A percentile compares a stretch with the other conserved stretches of the same genome.
Evolutionary conservation across 805 yeast species (phyloP).

Genomic region (Spathaspora arborariae): DNA sequence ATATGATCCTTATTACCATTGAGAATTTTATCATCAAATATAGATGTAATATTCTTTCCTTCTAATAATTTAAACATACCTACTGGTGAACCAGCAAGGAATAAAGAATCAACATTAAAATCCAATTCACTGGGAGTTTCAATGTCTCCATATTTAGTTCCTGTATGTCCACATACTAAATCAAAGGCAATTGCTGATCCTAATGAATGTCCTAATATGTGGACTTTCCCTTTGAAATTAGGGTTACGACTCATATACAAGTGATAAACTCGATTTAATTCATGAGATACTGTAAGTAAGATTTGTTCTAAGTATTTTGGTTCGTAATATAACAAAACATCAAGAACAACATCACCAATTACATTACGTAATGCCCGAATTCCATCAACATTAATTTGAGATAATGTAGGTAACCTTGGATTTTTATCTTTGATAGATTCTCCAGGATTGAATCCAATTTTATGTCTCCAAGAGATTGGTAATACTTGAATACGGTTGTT

Average conservation of each 20-base stretch:
- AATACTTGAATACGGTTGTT: slow-evolving; percentile 75
- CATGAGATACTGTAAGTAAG: slow-evolving; percentile 53
- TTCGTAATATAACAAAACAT: slow-evolving; percentile 76
- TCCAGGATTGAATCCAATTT: slow-evolving; percentile 57
- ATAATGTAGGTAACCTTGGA: slow-evolving; percentile 54
- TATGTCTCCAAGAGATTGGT: slow-evolving; percentile 91
- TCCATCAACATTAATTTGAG: slow-evolving; percentile 74
- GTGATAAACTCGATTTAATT: slow-evolving; percentile 60
- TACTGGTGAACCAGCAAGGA: slow-evolving; percentile 85
- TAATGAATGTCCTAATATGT: slow-evolving; percentile 84
- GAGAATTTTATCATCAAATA: background rate
- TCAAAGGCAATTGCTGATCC: slow-evolving; percentile 87
- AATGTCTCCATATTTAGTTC: slow-evolving; percentile 9
- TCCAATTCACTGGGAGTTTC: slow-evolving; percentile 39
- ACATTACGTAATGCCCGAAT: slow-evolving; percentile 72
- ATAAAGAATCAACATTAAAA: slow-evolving; percentile 71
- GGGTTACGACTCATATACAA: slow-evolving; percentile 64
- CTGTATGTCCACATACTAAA: slow-evolving; percentile 52
- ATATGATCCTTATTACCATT: background rate
- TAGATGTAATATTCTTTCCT: slow-evolving; percentile 52
- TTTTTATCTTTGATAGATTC: slow-evolving; percentile 36
- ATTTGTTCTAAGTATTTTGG: slow-evolving; percentile 63
- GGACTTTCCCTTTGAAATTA: slow-evolving; percentile 72
- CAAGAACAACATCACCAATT: slow-evolving; percentile 83
- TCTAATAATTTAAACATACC: slow-evolving; percentile 80